Conservation (phyloP, 2,329 filamentous ascomycete species). For the Fusarium udum region DNA sequence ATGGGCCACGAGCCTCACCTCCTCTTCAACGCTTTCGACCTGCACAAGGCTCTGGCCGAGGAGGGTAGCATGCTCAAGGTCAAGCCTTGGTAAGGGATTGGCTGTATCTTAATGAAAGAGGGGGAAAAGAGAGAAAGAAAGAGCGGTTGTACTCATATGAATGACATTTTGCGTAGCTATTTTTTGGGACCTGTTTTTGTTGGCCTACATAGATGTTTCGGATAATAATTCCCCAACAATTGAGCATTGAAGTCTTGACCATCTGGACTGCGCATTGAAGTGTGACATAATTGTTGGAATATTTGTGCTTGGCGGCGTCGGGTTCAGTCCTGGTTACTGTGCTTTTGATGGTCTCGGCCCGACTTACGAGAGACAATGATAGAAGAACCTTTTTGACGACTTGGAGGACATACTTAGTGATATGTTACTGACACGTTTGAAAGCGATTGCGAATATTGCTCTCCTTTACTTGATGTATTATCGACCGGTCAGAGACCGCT, state of each 20-base stretch:
- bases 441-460: too few relatives aligned
- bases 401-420: too few relatives aligned
- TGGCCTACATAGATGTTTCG: constrained; percentile 21
- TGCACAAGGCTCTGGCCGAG: constrained; percentile 84
- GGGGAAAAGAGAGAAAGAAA: not conserved
- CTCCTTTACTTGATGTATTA: too few relatives aligned
- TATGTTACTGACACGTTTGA: too few relatives aligned
- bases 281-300: not conserved
- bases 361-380: too few relatives aligned
- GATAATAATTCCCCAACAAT: constrained; percentile 22
- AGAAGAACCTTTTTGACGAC: too few relatives aligned
- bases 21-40: constrained; percentile 86
- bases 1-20: constrained; percentile 92
- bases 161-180: constrained; percentile 23
- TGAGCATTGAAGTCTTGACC: constrained; percentile 13
- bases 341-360: too few relatives aligned
- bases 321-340: not conserved
- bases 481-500: too few relatives aligned
- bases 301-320: not conserved
- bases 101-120: not conserved
- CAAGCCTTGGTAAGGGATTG: constrained; percentile 63
- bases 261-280: not conserved
- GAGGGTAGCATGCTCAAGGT: constrained; percentile 89
- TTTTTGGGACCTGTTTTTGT: constrained; percentile 10
- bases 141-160: constrained; percentile 14